Evolutionary conservation across 2,329 filamentous ascomycete genomes (phyloP).

Genomic region (Pyricularia sp.): DNA sequence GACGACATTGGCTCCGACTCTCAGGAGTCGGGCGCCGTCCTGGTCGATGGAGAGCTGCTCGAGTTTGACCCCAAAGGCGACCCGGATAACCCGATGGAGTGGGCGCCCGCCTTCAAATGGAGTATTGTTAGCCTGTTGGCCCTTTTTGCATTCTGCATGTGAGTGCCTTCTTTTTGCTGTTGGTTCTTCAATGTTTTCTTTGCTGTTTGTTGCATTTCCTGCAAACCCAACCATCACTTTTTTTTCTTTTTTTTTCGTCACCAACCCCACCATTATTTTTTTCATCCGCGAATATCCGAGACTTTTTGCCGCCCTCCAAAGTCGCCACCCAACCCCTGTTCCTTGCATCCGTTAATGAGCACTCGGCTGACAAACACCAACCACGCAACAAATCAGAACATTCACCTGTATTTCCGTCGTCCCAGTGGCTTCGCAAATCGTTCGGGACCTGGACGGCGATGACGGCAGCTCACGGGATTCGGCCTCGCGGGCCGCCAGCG

Average conservation of each 20-base stretch:
- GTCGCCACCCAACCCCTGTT: not conserved
- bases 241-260: not conserved
- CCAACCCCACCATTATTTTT: not conserved
- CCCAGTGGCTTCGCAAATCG: conserved; percentile 41
- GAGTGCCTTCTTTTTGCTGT: conserved; percentile 12
- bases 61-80: conserved; percentile 37
- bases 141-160: conserved; percentile 48
- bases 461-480: conserved; percentile 18
- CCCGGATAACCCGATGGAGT: conserved; percentile 42
- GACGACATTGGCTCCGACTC: not conserved
- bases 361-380: not conserved
- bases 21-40: not conserved
- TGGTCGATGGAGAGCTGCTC: conserved; percentile 14
- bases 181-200: not conserved
- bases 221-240: not conserved
- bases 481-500: conserved; percentile 30
- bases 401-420: conserved; percentile 49
- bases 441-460: conserved; percentile 32
- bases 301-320: not conserved
- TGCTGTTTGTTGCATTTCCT: not conserved
- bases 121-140: conserved; percentile 41
- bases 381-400: conserved; percentile 27
- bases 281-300: not conserved
- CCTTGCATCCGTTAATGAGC: not conserved
- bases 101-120: conserved; percentile 43